Evolutionary conservation across 257 asterid species (phyloP), one percentile per base, ranked within the genome.

Genomic region (Haberlea rhodopensis): DNA sequence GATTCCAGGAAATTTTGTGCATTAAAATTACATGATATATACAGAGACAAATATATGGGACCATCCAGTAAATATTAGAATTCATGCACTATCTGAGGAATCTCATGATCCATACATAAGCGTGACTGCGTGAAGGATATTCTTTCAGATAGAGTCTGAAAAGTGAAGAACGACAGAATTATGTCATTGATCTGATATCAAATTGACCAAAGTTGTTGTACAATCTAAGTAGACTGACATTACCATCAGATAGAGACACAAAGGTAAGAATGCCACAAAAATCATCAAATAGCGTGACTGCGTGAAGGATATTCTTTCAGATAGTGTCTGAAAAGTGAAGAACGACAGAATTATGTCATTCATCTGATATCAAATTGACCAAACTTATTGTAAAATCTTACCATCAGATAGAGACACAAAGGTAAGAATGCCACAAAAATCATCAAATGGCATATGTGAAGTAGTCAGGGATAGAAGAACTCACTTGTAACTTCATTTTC

Each of bases 401-500:
- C 37, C 53, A 68, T 51, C 63, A 31, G 20, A 49, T 6, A 52
- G 67, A 58, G 60, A 63, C 73, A 24, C 32, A 60, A 60, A 55
- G 60, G 60, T 23, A 34, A 62, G 69, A 57, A 58, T 37, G 54
- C 26, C 46, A 52, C n/a, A 45, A 52, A 55, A 67, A 59, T 4
- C 43, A 16, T 18, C 57, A 19, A 45, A 23, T 13, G 40, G 32
- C 53, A 45, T 58, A 62, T 25, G 29, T 56, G 57, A 66, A 60
- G 66, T 29, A 71, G 59, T 49, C 49, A 51, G 66, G 40, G 5
- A 55, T 61, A 76, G 60, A 77, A 61, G 48, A 71, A 65, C 69
- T 72, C 71, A 91, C 98, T 85, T 89, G 94, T 63, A 89, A 67
- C 77, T 87, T 87, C 89, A 91, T 80, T 65, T 91, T 87, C 57